A percentile compares a stretch with the other conserved stretches of the same genome.
These are phyloP conservation scores for Barnettozyma californica DNA, from an alignment of 805 yeast species.

Conservation along the genomic window DNA sequence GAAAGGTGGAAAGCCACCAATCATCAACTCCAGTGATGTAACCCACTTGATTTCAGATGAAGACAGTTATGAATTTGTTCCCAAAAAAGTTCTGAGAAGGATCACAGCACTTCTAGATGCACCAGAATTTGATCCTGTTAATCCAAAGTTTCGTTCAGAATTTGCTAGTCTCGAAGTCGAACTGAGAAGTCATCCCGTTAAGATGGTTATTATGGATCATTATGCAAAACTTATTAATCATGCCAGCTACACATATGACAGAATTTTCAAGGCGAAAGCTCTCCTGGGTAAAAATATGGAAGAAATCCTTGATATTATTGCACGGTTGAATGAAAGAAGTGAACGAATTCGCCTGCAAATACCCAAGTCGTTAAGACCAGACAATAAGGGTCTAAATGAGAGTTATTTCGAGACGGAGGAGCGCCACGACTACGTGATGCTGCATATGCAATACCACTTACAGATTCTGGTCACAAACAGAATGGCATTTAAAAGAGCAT, in stretches of 20 bases:
- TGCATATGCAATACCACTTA: constrained; percentile 19
- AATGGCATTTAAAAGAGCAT: constrained; percentile 24
- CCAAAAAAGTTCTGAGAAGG: constrained; percentile 8
- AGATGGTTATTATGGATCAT: constrained; percentile 9
- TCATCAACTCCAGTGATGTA: constrained; percentile 36
- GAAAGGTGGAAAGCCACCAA: constrained; percentile 45
- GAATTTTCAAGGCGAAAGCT: constrained; percentile 18
- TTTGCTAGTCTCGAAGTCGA: not conserved
- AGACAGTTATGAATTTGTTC: constrained; percentile 10
- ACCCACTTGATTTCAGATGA: constrained; percentile 9
- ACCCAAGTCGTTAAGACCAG: constrained; percentile 15
- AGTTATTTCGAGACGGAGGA: not conserved
- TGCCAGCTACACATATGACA: constrained; percentile 14
- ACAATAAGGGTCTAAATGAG: constrained; percentile 2
- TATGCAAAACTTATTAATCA: constrained; percentile 9
- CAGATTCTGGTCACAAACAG: constrained; percentile 21
- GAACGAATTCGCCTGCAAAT: constrained; percentile 11
- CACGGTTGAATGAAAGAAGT: constrained; percentile 12
- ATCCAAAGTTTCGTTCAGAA: not conserved
- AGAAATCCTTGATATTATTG: constrained; percentile 17
- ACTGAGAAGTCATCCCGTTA: constrained; percentile 6
- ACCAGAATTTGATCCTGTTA: constrained; percentile 1
- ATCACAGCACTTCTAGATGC: not conserved
- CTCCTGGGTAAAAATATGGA: constrained; percentile 13
- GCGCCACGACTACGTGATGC: constrained; percentile 8